Conservation (phyloP, 805 yeast genomes). For the Candida schatavii region DNA sequence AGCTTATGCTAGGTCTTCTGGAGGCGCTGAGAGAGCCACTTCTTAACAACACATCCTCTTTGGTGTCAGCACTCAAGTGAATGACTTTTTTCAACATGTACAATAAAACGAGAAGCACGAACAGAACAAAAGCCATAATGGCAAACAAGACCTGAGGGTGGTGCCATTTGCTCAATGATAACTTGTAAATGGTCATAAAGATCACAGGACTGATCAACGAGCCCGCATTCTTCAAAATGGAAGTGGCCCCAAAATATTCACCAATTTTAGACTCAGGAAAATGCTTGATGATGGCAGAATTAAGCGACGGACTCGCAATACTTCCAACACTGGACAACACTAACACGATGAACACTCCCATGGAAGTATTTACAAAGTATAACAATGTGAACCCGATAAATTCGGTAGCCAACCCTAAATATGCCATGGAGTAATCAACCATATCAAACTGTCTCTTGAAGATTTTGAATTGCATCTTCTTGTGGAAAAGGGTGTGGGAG, state of each 20-base stretch:
- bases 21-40: background rate
- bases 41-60: conserved; percentile 2
- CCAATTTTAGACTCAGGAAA: conserved; percentile 53
- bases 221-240: conserved; percentile 52
- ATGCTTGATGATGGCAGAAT: conserved; percentile 59
- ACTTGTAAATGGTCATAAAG: conserved; percentile 45
- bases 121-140: conserved; percentile 13
- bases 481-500: conserved; percentile 34
- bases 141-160: conserved; percentile 28
- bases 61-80: background rate
- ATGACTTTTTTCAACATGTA: conserved; percentile 4
- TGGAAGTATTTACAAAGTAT: conserved; percentile 24
- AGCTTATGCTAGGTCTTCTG: background rate
- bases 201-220: conserved; percentile 49
- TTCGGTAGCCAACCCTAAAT: conserved; percentile 38
- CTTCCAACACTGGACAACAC: conserved; percentile 47
- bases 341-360: conserved; percentile 29
- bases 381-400: conserved; percentile 33
- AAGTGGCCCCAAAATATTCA: conserved; percentile 69
- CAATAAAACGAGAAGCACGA: conserved; percentile 11
- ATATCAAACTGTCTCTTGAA: conserved; percentile 48
- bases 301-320: conserved; percentile 54
- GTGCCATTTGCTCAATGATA: conserved; percentile 21
- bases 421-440: conserved; percentile 42
- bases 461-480: conserved; percentile 25